A percentile compares a stretch with the other conserved stretches of the same genome.
Evolutionary conservation across 2,329 filamentous ascomycete species (phyloP).

Genomic region (Colletotrichum euphorbiae): DNA sequence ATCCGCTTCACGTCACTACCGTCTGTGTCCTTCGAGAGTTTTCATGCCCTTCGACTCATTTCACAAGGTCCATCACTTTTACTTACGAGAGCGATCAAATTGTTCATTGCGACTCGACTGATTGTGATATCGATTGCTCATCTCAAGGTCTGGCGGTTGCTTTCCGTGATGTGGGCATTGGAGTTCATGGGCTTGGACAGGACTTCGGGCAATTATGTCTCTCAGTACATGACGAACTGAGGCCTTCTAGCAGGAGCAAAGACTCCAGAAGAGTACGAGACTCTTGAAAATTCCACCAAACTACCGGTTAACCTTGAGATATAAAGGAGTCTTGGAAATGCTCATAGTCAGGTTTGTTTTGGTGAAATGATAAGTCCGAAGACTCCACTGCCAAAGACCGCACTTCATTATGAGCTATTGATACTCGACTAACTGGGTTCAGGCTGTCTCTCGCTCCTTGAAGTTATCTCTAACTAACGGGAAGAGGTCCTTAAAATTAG

Average conservation of each 20-base stretch:
- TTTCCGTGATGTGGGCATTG: neutral
- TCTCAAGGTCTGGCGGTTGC: neutral
- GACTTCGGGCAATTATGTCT: conserved; percentile 5
- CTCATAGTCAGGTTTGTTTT: neutral
- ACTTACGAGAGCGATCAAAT: neutral
- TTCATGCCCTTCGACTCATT: no score
- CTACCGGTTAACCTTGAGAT: no score
- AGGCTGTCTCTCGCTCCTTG: no score
- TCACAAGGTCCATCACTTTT: no score
- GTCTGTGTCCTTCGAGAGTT: no score
- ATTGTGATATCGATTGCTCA: neutral
- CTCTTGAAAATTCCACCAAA: neutral
- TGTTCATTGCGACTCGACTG: neutral
- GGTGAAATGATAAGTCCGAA: neutral
- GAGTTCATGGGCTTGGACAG: neutral
- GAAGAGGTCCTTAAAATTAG: no score
- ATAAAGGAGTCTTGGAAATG: neutral
- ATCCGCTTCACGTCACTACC: no score
- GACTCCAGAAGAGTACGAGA: neutral
- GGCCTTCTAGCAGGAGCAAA: neutral
- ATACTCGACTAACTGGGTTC: no score
- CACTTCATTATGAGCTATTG: no score
- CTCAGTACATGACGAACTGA: conserved; percentile 1
- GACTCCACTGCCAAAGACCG: neutral
- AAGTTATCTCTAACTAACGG: no score